Base-by-base conservation (phyloP, 1,139 yeast genomes). In the Arxiozyma telluris region DNA sequence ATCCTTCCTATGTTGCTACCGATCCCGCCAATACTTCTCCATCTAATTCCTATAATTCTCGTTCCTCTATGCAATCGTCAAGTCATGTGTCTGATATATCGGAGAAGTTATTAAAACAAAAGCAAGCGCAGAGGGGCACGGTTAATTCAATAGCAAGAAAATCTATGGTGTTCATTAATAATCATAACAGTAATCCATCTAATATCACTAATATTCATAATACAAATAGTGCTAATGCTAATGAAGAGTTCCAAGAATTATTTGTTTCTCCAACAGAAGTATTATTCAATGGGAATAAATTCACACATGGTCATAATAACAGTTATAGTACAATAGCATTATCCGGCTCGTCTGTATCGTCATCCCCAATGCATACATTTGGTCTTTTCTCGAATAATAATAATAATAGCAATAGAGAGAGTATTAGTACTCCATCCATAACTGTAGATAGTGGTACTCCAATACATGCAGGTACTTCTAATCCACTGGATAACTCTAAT, bases 221-320 rank as follows among this genome's bases (percentile, higher is more conserved):
- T 41, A 18, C 20, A 12, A 47, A 45, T 18, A 38, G 12, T 34
- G 23, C 11, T 34, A 21, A 17, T 12, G 15, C 9, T 4, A 20
- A 12, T 41, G 41, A 42, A 11, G 41, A 34, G 53, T 53, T 38
- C 51, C 56, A 23, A 63, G 72, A 55, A 57, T 58, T 71, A 62
- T 71, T 71, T 55, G 64, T 71, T n/a, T 71, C 73, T 0, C 74
- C 74, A 17, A 70, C 73, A 7, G 72, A 67, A 52, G 54, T 70
- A 51, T 51, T 46, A 22, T 70, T 38, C 50, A 43, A 41, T 47
- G 55, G 50, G 34, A 44, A 43, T 52, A 49, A 41, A 39, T 50
- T 23, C n/a, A 15, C n/a, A 12, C 39, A 34, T n/a, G 17, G 15
- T 15, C 43, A 21, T 7, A 17, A 38, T 46, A 38, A 38, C 21